These are phyloP conservation scores for Fusarium concolor DNA, from an alignment of 2,329 filamentous ascomycete species.

Conservation along the genomic window DNA sequence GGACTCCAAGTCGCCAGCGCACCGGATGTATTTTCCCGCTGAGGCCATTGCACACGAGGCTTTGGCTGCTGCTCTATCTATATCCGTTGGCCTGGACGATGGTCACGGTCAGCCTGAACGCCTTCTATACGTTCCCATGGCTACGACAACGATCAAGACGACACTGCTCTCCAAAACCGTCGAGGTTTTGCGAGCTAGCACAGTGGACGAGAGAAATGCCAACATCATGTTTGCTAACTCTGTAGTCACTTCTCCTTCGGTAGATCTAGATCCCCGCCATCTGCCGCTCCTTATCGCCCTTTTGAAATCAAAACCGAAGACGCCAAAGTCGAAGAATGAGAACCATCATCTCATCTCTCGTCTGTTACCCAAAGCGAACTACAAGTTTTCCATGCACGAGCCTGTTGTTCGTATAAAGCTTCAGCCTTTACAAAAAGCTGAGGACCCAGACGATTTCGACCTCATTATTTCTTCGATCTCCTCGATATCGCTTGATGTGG, in stretches of 20 bases:
- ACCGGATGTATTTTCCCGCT: slow-evolving; percentile 97
- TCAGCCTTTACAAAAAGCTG: slow-evolving; percentile 76
- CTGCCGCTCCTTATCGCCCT: slow-evolving; percentile 86
- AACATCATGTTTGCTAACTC: slow-evolving; percentile 98
- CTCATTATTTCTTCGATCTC: slow-evolving; percentile 95
- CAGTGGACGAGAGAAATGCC: slow-evolving; percentile 85
- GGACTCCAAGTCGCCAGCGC: slow-evolving; percentile 91
- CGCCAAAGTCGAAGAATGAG: slow-evolving; percentile 52
- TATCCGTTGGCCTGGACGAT: slow-evolving; percentile 91
- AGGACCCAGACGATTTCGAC: slow-evolving; percentile 85
- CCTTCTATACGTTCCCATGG: slow-evolving; percentile 95
- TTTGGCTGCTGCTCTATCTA: slow-evolving; percentile 88
- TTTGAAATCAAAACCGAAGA: slow-evolving; percentile 66
- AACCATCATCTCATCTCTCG: slow-evolving; percentile 81
- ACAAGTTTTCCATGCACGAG: slow-evolving; percentile 97
- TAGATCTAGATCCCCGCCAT: slow-evolving; percentile 93
- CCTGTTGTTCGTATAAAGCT: slow-evolving; percentile 91
- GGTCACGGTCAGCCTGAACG: slow-evolving; percentile 87
- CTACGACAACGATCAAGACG: slow-evolving; percentile 93
- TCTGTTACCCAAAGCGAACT: slow-evolving; percentile 91
- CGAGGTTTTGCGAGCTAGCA: slow-evolving; percentile 78
- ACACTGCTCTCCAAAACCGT: slow-evolving; percentile 95
- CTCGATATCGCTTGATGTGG: slow-evolving; percentile 90
- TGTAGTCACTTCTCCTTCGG: slow-evolving; percentile 93
- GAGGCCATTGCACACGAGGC: slow-evolving; percentile 96